Conservation (phyloP, 805 yeast genomes). For the Priceomyces castillae region DNA sequence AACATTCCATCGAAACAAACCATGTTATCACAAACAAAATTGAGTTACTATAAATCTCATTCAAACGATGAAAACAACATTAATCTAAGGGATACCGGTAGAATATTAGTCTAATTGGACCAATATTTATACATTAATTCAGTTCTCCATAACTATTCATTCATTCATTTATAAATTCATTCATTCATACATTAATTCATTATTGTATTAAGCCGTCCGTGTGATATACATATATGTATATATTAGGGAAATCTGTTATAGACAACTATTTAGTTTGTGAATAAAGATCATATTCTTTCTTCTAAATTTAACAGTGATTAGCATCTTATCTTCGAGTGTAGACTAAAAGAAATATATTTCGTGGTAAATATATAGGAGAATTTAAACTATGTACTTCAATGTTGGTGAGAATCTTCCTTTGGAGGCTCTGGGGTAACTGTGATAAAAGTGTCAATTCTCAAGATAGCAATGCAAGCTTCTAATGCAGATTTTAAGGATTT, state of each 20-base stretch:
- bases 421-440: conserved; percentile 95
- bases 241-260: no score
- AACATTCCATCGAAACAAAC: conserved; percentile 4
- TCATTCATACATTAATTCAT: conserved; percentile 1
- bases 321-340: no score
- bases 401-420: conserved; percentile 88
- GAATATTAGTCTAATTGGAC: conserved; percentile 10
- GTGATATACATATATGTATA: no score
- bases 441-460: conserved; percentile 97
- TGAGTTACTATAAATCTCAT: neutral
- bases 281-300: no score
- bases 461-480: conserved; percentile 96
- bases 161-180: neutral
- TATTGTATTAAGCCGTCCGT: no score
- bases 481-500: conserved; percentile 92
- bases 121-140: neutral
- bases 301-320: no score
- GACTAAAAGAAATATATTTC: neutral
- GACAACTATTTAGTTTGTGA: no score
- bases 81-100: conserved; percentile 10
- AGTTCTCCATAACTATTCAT: neutral
- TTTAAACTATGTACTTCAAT: conserved; percentile 31
- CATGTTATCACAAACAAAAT: neutral
- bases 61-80: neutral
- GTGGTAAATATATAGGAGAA: conserved; percentile 1